phyloP scores from a whole-genome alignment of 495 filamentous ascomycete genomes.

The Neurospora sp. region DNA sequence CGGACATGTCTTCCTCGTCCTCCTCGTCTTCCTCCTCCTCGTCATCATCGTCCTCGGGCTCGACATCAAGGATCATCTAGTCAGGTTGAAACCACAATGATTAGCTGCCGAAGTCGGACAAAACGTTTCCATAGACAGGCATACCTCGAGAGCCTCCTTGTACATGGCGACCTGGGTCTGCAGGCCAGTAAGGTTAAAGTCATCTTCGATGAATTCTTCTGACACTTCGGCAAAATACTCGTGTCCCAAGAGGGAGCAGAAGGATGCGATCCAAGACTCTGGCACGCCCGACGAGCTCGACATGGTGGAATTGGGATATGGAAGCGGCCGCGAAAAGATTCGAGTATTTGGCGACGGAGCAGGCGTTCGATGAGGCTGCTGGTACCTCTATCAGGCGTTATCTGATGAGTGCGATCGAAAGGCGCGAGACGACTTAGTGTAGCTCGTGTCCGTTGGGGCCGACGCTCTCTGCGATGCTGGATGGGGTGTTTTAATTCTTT shows the following conservation, averaged over 20 bases:
- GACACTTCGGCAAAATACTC: slow-evolving; percentile 98
- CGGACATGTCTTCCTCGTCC: slow-evolving; percentile 66
- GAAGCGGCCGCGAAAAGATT: not conserved
- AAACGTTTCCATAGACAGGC: not conserved
- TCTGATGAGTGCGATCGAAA: not conserved
- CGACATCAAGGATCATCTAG: slow-evolving; percentile 97
- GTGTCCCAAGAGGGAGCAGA: slow-evolving; percentile 89
- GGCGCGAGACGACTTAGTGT: not conserved
- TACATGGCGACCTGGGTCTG: slow-evolving; percentile 97
- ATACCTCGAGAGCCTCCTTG: slow-evolving; percentile 71
- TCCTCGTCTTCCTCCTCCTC: slow-evolving; percentile 75
- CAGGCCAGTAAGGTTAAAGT: slow-evolving; percentile 95
- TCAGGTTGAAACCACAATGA: slow-evolving; percentile 16
- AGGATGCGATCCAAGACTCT: slow-evolving; percentile 95
- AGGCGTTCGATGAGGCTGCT: not conserved
- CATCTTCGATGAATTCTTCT: slow-evolving; percentile 98
- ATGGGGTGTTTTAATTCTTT: not conserved
- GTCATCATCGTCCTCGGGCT: slow-evolving; percentile 85
- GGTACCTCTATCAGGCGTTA: not conserved
- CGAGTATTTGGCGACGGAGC: not conserved
- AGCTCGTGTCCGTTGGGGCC: not conserved
- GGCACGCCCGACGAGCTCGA: slow-evolving; percentile 72
- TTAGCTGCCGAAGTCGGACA: slow-evolving; percentile 5
- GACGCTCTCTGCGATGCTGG: not conserved
- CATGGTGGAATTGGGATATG: slow-evolving; percentile 23